phyloP scores from a whole-genome alignment of 2,329 filamentous ascomycete genomes.

The Scedosporium minutisporum region DNA sequence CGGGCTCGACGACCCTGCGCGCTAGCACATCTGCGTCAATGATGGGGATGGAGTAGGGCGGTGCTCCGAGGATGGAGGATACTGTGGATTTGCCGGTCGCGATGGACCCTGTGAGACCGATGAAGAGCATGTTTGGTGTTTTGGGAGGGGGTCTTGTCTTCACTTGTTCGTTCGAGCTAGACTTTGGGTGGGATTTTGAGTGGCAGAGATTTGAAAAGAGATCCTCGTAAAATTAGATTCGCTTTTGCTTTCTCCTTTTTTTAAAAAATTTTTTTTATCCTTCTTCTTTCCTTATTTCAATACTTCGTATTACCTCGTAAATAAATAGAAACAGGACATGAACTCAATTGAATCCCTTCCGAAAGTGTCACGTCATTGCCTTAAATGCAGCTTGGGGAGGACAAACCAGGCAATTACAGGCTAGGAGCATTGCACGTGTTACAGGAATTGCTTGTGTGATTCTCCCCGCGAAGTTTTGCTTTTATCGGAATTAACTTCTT shows the following conservation, averaged over 20 bases:
- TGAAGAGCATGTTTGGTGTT: constrained; percentile 65
- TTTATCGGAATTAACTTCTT: background rate
- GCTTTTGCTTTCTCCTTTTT: no score
- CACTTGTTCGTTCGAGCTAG: background rate
- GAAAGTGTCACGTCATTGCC: constrained; percentile 3
- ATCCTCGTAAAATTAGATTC: no score
- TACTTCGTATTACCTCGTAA: background rate
- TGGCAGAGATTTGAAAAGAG: background rate
- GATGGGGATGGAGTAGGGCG: constrained; percentile 79
- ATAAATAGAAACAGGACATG: background rate
- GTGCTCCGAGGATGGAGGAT: constrained; percentile 66
- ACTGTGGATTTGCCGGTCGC: constrained; percentile 98
- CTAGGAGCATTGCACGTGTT: background rate
- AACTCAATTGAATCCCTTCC: background rate
- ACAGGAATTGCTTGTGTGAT: background rate
- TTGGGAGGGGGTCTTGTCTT: background rate
- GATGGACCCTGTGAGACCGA: constrained; percentile 93
- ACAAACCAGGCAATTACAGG: background rate
- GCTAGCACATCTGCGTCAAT: constrained; percentile 92
- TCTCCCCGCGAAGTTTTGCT: background rate
- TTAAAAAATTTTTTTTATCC: no score
- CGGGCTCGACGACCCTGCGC: constrained; percentile 88
- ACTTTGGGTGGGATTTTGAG: background rate
- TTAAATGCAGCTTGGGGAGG: background rate
- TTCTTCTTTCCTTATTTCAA: background rate